Conservation (phyloP, 1,284 basidiomycete genomes). For the Ceratobasidium sp. region DNA sequence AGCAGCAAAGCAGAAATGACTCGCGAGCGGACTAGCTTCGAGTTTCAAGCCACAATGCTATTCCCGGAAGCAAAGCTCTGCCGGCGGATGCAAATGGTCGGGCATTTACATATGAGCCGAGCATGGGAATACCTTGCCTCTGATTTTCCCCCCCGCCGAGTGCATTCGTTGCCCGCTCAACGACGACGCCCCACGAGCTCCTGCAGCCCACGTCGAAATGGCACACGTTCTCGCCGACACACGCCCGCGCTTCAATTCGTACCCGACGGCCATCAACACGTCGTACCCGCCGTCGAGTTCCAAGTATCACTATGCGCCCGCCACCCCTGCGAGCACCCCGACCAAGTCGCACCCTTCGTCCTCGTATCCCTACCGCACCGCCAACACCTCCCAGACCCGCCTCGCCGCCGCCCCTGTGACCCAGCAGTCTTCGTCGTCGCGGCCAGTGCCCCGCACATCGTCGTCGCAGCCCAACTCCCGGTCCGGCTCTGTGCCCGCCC, state of each 20-base stretch:
- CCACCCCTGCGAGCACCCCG: slow-evolving; percentile 21
- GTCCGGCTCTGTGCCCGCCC: slow-evolving; percentile 4
- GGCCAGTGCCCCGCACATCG: neutral
- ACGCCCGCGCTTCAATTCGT: slow-evolving; percentile 33
- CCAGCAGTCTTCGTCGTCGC: slow-evolving; percentile 22
- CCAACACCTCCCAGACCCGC: slow-evolving; percentile 12
- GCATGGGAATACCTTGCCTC: neutral
- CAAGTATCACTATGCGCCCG: slow-evolving; percentile 17
- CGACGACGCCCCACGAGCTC: slow-evolving; percentile 34
- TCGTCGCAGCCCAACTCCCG: slow-evolving; percentile 17
- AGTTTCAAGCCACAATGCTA: slow-evolving; percentile 6
- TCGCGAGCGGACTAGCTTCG: neutral
- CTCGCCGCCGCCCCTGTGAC: slow-evolving; percentile 8
- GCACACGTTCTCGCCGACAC: slow-evolving; percentile 29
- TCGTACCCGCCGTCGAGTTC: slow-evolving; percentile 3
- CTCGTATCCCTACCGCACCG: neutral
- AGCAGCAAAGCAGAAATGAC: neutral
- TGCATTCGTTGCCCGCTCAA: slow-evolving; percentile 34
- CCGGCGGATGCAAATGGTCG: slow-evolving; percentile 4
- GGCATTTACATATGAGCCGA: neutral
- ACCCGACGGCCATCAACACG: slow-evolving; percentile 29
- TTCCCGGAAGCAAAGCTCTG: neutral
- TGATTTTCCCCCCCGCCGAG: slow-evolving; percentile 18
- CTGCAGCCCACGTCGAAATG: slow-evolving; percentile 30
- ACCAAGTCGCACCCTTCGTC: slow-evolving; percentile 23